A percentile compares a stretch with the other conserved stretches of the same genome.
Conservation (phyloP, 1,284 basidiomycete species). For the Pascua sp. region DNA sequence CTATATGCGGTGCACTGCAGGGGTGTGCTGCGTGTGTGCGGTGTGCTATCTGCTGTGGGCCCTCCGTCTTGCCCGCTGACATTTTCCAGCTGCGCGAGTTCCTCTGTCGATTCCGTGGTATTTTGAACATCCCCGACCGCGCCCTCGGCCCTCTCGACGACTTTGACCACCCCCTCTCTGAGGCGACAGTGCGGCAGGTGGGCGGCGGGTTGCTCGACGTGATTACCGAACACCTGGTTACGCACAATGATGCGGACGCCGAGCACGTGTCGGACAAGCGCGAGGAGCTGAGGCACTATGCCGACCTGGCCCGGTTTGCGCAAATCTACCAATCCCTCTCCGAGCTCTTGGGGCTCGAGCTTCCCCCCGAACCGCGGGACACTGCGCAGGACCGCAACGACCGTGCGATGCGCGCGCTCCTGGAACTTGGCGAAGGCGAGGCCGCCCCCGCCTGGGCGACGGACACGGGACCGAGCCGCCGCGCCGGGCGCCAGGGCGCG, state of each 20-base stretch:
- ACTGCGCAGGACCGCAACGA: constrained; percentile 19
- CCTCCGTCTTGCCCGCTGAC: no score
- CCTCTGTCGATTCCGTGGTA: constrained; percentile 30
- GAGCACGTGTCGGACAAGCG: constrained; percentile 15
- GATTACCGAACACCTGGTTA: constrained; percentile 18
- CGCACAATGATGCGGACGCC: no score
- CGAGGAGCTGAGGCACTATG: constrained; percentile 43
- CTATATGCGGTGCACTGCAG: no score
- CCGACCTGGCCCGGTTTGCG: constrained; percentile 40
- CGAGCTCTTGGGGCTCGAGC: constrained; percentile 19
- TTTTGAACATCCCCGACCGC: constrained; percentile 36
- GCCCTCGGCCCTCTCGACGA: constrained; percentile 37
- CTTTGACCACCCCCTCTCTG: constrained; percentile 41
- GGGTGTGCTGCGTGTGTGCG: no score
- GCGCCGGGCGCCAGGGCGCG: constrained; percentile 26
- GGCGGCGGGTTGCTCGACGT: constrained; percentile 36
- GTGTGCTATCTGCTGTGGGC: no score
- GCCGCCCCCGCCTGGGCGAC: constrained; percentile 28
- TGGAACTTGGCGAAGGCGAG: constrained; percentile 29
- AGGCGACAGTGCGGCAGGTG: constrained; percentile 34
- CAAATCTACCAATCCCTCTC: constrained; percentile 25
- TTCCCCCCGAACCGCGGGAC: constrained; percentile 15
- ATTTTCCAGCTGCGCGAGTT: constrained; percentile 38
- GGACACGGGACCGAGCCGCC: constrained; percentile 24
- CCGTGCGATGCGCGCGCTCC: constrained; percentile 26